Evolutionary conservation across 148 eudicot genomes (phyloP).

Genomic region (Fallopia convolvulus): DNA sequence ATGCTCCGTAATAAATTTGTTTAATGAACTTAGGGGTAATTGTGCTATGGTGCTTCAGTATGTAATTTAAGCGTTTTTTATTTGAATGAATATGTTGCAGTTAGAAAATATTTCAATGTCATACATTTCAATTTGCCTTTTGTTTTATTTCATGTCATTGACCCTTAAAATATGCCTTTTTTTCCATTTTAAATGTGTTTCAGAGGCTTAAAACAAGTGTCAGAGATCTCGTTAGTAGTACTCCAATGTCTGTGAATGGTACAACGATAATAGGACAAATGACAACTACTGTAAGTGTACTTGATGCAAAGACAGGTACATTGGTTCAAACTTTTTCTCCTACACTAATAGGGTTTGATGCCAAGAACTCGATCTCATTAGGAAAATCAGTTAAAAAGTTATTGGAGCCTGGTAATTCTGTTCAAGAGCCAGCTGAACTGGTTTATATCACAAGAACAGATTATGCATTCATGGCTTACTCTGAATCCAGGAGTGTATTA

Average conservation of each 20-base stretch:
- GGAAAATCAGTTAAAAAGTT: not conserved
- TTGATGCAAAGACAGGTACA: not conserved
- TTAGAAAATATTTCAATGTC: not conserved
- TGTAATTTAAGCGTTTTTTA: too few species aligned
- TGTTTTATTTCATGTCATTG: not conserved
- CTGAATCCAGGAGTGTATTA: conserved; percentile 6
- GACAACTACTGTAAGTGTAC: not conserved
- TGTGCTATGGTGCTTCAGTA: too few species aligned
- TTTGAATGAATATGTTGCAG: too few species aligned
- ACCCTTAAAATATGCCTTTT: not conserved
- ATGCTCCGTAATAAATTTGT: too few species aligned
- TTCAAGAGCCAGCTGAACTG: not conserved
- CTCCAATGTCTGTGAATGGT: conserved; percentile 2
- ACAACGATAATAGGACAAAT: conserved; percentile 5
- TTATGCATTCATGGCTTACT: conserved; percentile 10
- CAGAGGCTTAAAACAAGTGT: conserved; percentile 1
- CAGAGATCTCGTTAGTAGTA: conserved; percentile 2
- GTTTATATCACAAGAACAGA: conserved; percentile 12
- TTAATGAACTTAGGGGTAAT: too few species aligned
- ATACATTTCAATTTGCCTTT: not conserved
- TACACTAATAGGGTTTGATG: conserved; percentile 1
- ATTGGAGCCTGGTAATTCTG: conserved; percentile 3
- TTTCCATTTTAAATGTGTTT: not conserved
- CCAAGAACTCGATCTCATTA: not conserved
- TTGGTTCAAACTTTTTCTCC: conserved; percentile 7